phyloP scores from a whole-genome alignment of 1,139 yeast genomes.

The Pichia sp. region DNA sequence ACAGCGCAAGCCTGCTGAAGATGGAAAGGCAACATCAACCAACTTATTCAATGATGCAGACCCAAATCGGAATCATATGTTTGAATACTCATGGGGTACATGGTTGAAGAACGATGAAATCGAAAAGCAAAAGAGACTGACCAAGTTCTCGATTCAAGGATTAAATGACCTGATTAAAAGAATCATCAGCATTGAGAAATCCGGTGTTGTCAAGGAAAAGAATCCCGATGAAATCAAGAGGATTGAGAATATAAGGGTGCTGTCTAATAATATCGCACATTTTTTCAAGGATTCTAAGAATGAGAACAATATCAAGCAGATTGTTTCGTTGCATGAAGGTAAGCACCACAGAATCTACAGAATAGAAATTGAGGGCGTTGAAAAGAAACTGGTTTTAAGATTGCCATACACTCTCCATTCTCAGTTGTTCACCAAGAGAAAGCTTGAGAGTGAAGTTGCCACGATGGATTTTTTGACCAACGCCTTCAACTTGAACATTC shows the following conservation, averaged over 20 bases:
- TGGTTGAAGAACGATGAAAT: constrained; percentile 78
- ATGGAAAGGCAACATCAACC: constrained; percentile 14
- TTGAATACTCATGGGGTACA: constrained; percentile 90
- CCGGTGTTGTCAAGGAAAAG: constrained; percentile 10
- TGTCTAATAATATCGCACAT: constrained; percentile 21
- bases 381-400: constrained; percentile 65
- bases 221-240: constrained; percentile 25
- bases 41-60: constrained; percentile 35
- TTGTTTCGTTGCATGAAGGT: constrained; percentile 88
- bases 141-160: constrained; percentile 82
- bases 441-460: constrained; percentile 87
- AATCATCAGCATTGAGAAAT: constrained; percentile 10
- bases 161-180: constrained; percentile 37
- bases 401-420: constrained; percentile 77
- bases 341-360: constrained; percentile 86
- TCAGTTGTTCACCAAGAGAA: constrained; percentile 56
- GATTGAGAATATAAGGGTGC: constrained; percentile 15
- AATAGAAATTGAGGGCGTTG: constrained; percentile 36
- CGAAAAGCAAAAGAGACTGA: constrained; percentile 71
- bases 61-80: constrained; percentile 69
- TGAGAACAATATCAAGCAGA: constrained; percentile 49
- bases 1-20: background rate
- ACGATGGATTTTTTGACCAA: constrained; percentile 73
- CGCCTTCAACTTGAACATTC: constrained; percentile 56
- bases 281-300: constrained; percentile 18